Conservation (phyloP, 805 yeast species). For the Yarrowia sp. region DNA sequence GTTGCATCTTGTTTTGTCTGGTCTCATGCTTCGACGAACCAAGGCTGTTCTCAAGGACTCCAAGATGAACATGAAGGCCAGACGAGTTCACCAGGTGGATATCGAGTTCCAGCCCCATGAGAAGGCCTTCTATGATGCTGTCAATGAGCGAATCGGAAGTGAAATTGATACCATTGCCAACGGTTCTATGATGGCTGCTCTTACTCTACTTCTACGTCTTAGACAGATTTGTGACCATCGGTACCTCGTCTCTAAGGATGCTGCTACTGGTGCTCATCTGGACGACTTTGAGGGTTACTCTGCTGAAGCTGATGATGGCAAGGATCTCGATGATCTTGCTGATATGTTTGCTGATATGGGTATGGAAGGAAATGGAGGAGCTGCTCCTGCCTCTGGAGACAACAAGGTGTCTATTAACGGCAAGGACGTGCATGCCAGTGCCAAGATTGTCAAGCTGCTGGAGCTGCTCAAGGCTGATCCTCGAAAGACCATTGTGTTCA, state of each 20-base stretch:
- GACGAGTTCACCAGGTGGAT: constrained; percentile 31
- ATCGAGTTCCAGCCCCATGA: constrained; percentile 38
- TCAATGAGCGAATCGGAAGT: constrained; percentile 32
- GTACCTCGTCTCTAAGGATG: constrained; percentile 13
- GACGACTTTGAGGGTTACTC: constrained; percentile 32
- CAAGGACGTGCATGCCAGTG: constrained; percentile 33
- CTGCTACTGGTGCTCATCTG: constrained; percentile 26
- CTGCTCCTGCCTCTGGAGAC: not conserved
- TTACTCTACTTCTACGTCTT: constrained; percentile 40
- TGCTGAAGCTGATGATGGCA: constrained; percentile 10
- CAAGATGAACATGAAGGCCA: constrained; percentile 34
- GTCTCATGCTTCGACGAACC: constrained; percentile 48
- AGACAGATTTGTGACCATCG: constrained; percentile 43
- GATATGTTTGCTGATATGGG: constrained; percentile 34
- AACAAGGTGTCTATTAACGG: constrained; percentile 30
- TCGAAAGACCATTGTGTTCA: constrained; percentile 46
- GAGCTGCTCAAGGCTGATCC: constrained; percentile 40
- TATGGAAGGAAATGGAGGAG: constrained; percentile 28
- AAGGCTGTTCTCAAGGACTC: constrained; percentile 41
- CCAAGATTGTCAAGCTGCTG: constrained; percentile 43
- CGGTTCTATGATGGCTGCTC: constrained; percentile 34
- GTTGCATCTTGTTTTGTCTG: constrained; percentile 36
- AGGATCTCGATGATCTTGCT: constrained; percentile 37
- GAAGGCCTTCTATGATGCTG: constrained; percentile 34
- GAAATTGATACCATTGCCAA: constrained; percentile 21